Percentiles rank a stretch among this genome's conserved stretches.
Evolutionary conservation across 371 early-diverging fungal genomes (phyloP).

Genomic region (Saksenaea vasiformis): DNA sequence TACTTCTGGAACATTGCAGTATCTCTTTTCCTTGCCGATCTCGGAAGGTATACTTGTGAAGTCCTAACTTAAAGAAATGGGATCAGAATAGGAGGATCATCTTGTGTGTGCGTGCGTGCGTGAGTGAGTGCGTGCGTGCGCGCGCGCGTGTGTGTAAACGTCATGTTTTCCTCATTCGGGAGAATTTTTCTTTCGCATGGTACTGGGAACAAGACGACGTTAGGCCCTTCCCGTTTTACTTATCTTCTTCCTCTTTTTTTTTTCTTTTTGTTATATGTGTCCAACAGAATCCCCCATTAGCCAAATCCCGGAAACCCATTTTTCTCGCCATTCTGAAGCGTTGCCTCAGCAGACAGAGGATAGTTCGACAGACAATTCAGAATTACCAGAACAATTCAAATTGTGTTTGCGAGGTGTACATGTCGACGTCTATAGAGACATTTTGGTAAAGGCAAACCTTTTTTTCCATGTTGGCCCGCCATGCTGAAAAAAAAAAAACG

Average conservation of each 20-base stretch:
- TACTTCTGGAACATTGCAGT: no score
- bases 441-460: neutral
- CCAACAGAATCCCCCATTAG: neutral
- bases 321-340: neutral
- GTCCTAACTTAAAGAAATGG: no score
- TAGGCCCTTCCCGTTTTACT: neutral
- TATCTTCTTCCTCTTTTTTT: neutral
- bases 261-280: neutral
- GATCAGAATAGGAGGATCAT: no score
- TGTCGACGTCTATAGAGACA: conserved; percentile 1
- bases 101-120: conserved; percentile 9
- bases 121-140: conserved; percentile 7
- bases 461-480: neutral
- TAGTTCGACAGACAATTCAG: neutral
- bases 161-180: no score
- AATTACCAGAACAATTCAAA: neutral
- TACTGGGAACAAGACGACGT: no score
- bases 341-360: neutral
- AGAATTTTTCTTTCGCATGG: no score
- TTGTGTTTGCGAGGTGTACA: neutral
- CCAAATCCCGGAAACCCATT: neutral
- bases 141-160: neutral
- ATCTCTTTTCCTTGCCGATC: no score
- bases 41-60: no score
- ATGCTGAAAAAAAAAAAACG: neutral